Conservation (phyloP, 106 monocot genomes). For the Dendrobium catenatum region DNA sequence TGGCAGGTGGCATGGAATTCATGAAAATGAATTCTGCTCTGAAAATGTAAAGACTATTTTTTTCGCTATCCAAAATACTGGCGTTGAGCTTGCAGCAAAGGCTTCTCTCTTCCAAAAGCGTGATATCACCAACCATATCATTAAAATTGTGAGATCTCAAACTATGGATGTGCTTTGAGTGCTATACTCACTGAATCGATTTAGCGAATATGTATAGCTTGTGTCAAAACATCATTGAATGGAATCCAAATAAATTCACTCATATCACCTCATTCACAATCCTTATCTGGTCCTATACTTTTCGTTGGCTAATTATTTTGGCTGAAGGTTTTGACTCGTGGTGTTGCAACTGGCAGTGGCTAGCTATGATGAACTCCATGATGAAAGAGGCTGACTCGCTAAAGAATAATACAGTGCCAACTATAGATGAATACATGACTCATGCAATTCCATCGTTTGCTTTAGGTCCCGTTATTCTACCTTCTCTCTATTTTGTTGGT, state of each 20-base stretch:
- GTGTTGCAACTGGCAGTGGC: conserved; percentile 48
- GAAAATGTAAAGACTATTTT: conserved; percentile 67
- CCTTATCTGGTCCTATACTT: neutral
- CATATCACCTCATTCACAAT: neutral
- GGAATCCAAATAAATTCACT: neutral
- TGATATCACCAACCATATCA: conserved; percentile 46
- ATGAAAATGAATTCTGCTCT: conserved; percentile 32
- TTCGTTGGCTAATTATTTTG: neutral
- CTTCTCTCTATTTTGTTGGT: conserved; percentile 72
- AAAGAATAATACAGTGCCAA: conserved; percentile 42
- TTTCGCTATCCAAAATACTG: conserved; percentile 48
- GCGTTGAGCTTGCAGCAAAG: conserved; percentile 62
- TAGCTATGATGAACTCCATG: conserved; percentile 59
- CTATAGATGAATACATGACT: conserved; percentile 64
- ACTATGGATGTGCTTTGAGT: neutral
- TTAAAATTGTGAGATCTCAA: conserved; percentile 54
- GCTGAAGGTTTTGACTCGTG: neutral
- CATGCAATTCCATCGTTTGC: conserved; percentile 87
- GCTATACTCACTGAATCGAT: neutral
- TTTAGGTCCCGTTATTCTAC: conserved; percentile 77
- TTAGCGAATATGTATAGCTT: neutral
- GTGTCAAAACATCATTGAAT: neutral
- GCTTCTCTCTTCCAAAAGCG: conserved; percentile 50
- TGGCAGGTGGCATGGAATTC: conserved; percentile 59
- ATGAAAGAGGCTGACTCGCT: conserved; percentile 77